Base-by-base conservation (phyloP, 331 rosid genomes). In the Arachis monticola region DNA sequence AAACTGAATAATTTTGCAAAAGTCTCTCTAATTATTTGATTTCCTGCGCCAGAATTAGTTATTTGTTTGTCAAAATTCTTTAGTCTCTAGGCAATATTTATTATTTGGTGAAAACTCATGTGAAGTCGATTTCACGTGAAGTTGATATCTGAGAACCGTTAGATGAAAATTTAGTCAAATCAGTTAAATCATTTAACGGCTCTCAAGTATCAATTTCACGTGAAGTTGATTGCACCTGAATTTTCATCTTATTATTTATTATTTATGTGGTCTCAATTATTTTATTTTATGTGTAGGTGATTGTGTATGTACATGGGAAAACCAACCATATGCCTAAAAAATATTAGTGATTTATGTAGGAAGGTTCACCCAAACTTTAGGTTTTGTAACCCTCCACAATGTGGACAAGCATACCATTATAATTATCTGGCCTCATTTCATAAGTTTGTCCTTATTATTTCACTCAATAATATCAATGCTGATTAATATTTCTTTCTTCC, bases 281-380 rank as follows among this genome's bases (percentile, higher is more conserved):
- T 70, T 77, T 79, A 52, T 8, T n/a, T 51, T n/a, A 46, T 79
- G 73, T 77, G 78, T 79, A 53, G 87, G 79, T 82, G 80, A 70
- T 55, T 72, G 40, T 88, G 83, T 88, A 85, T 88, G 85, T 88
- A 85, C 78, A 85, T 86, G 85, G 82, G 80, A 79, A 81, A 79
- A 72, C 27, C 27, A 22, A 22, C 81, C 81, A 73, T 77, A 69
- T 62, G 65, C 8, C 60, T 64, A 46, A 64, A 52, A 9, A 42
- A 47, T 50, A 56, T 77, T 61, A 77, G 78, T 64, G 78, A 85
- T 73, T 73, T 44, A n/a, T 67, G 51, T 64, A 77, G 87, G 83
- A 77, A 70, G 85, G 85, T 55, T 81, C 82, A 73, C 78, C 85
- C 69, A 81, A 51, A 14, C 7, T 51, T n/a, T 64, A 76, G 87